Conservation (phyloP, 306 rosid species). For the Malus asiatica region DNA sequence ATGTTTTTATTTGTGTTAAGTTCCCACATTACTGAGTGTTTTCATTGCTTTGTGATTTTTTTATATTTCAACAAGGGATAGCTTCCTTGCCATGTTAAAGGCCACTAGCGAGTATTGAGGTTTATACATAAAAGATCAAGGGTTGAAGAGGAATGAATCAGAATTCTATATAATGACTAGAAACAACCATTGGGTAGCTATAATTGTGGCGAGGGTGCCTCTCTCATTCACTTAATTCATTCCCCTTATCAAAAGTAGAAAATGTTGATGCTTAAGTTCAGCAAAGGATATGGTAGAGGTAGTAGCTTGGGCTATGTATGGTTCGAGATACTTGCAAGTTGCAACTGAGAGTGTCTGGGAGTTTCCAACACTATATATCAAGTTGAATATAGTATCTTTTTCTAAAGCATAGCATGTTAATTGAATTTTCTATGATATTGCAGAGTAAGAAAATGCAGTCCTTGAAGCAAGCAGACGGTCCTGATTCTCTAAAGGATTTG, state of each 20-base stretch:
- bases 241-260: not conserved
- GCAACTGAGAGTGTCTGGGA: not conserved
- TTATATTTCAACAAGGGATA: not conserved
- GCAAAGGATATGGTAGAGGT: not conserved
- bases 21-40: not conserved
- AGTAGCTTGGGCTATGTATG: not conserved
- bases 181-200: not conserved
- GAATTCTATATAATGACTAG: not conserved
- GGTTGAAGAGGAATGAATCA: not conserved
- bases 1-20: not conserved
- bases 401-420: slow-evolving; percentile 12
- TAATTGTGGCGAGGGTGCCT: not conserved
- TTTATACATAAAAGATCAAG: not conserved
- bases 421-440: slow-evolving; percentile 10
- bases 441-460: slow-evolving; percentile 45
- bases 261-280: not conserved
- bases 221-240: not conserved
- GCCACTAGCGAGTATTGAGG: not conserved
- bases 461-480: slow-evolving; percentile 39
- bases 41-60: not conserved
- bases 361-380: not conserved
- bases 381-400: slow-evolving; percentile 3
- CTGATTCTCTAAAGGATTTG: slow-evolving; percentile 44
- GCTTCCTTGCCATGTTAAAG: not conserved
- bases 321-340: not conserved